Percentiles rank a stretch among this genome's conserved stretches.
These are phyloP conservation scores for Cercospora sesami DNA, from an alignment of 2,329 filamentous ascomycete species.

Conservation along the genomic window DNA sequence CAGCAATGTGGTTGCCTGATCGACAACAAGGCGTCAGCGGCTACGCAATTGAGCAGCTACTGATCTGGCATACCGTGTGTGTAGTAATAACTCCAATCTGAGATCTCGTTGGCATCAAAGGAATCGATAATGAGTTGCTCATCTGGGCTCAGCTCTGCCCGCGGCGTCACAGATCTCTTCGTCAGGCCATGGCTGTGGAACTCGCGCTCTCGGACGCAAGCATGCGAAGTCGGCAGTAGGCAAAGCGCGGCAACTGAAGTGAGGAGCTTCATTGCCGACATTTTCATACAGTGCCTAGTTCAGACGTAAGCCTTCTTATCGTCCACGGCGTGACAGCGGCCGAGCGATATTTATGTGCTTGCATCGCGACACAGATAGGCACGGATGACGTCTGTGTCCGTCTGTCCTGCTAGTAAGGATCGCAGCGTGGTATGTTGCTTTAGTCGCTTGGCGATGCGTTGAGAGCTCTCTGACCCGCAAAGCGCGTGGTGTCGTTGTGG, in stretches of 20 bases:
- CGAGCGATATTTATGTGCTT: background rate
- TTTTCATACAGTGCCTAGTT: background rate
- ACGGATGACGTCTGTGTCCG: conserved; percentile 2
- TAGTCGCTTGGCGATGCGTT: conserved; percentile 5
- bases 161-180: conserved; percentile 15
- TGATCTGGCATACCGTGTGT: conserved; percentile 38
- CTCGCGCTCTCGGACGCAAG: conserved; percentile 1
- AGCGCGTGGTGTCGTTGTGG: background rate
- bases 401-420: background rate
- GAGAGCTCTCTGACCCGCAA: background rate
- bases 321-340: background rate
- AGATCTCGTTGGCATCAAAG: conserved; percentile 44
- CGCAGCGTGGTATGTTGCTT: background rate
- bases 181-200: conserved; percentile 1
- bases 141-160: conserved; percentile 35
- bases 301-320: background rate
- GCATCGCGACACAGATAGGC: background rate
- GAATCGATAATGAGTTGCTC: conserved; percentile 45
- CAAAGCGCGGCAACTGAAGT: background rate
- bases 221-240: background rate
- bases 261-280: background rate
- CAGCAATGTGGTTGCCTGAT: conserved; percentile 42
- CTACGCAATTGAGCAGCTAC: background rate
- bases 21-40: background rate
- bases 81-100: conserved; percentile 41